A percentile compares a stretch with the other conserved stretches of the same genome.
Evolutionary conservation across 768 basidiomycete species (phyloP).

Genomic region (Mycena olivaceomarginata): DNA sequence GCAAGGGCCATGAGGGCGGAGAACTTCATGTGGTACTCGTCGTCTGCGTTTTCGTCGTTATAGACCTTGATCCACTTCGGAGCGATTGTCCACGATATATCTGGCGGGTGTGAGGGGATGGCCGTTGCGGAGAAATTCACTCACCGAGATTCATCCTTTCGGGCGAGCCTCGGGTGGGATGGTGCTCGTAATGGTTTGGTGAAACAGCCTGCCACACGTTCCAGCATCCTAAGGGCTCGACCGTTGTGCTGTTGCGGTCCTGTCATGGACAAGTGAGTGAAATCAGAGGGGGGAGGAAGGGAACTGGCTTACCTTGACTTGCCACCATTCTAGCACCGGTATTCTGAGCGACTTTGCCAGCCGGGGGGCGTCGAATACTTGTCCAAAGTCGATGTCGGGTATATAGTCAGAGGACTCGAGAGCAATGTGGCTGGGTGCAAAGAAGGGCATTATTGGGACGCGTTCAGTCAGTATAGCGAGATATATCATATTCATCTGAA

Average conservation of each 20-base stretch:
- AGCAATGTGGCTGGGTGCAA: slow-evolving; percentile 47
- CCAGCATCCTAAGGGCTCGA: slow-evolving; percentile 43
- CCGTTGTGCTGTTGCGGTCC: slow-evolving; percentile 38
- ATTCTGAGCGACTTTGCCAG: slow-evolving; percentile 50
- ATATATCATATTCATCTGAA: slow-evolving; percentile 58
- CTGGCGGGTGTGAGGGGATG: slow-evolving; percentile 28
- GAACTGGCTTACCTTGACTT: slow-evolving; percentile 51
- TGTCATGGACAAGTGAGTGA: too few species aligned
- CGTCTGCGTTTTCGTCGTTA: not conserved
- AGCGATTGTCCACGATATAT: slow-evolving; percentile 49
- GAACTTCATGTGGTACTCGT: slow-evolving; percentile 37
- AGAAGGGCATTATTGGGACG: slow-evolving; percentile 57
- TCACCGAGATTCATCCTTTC: slow-evolving; percentile 20
- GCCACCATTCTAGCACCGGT: slow-evolving; percentile 61
- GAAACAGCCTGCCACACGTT: slow-evolving; percentile 37
- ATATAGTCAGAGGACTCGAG: not conserved
- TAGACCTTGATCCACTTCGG: slow-evolving; percentile 46
- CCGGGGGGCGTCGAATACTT: slow-evolving; percentile 58
- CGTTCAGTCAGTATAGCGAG: slow-evolving; percentile 57
- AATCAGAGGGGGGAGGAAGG: too few species aligned
- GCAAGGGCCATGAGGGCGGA: slow-evolving; percentile 45
- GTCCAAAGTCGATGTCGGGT: slow-evolving; percentile 47
- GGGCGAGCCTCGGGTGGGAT: not conserved
- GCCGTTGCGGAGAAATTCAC: slow-evolving; percentile 6
- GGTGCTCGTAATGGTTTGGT: slow-evolving; percentile 7